Evolutionary conservation across 106 monocot genomes (phyloP), one percentile per base, ranked within the genome.

Genomic region (Phalaenopsis aphrodite): DNA sequence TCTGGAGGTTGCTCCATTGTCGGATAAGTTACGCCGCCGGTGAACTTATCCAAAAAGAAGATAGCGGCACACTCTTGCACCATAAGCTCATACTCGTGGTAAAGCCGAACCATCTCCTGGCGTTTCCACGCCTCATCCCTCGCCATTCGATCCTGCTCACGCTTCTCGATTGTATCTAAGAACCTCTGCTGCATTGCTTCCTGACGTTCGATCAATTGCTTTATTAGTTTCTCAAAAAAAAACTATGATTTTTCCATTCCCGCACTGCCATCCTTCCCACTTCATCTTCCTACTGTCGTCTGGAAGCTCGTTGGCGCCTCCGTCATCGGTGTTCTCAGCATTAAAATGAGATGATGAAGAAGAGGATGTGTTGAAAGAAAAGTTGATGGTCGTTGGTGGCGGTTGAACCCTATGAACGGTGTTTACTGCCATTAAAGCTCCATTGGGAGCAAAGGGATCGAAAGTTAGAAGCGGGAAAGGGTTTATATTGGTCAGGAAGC

Each of bases 51-150:
- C 4, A 95, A 80, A 81, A 88, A 92, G 42, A 88, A 78, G 52
- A 95, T 78, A 42, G 92, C 82, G 77, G 87, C 81, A 11, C 95
- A 85, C 77, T 92, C 92, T 79, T 87, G 87, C 5, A 88, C 86
- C 49, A 87, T 81, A 66, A 85, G 73, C 83, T 95, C 92, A 73
- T 92, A 85, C 79, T 95, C 95, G 3, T 84, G 84, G 46, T 78
- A 78, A 18, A 90, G 82, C 55, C 92, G 75, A 37, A 83, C 81
- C 92, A 92, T 92, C 83, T 95, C 95, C 85, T 92, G 90, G 55
- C 92, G 69, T 86, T 80, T 83, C 95, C 95, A 95, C 5, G 92
- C 95, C 69, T 95, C 95, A 55, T 95, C 95, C 17, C 95, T 55
- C 4, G 86, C 83, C 92, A 87, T 90, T 69, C 90, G 68, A 16